A percentile compares a stretch with the other conserved stretches of the same genome.
Evolutionary conservation across 164 flowering plant species (phyloP).

Genomic region (Dillenia suffruticosa): DNA sequence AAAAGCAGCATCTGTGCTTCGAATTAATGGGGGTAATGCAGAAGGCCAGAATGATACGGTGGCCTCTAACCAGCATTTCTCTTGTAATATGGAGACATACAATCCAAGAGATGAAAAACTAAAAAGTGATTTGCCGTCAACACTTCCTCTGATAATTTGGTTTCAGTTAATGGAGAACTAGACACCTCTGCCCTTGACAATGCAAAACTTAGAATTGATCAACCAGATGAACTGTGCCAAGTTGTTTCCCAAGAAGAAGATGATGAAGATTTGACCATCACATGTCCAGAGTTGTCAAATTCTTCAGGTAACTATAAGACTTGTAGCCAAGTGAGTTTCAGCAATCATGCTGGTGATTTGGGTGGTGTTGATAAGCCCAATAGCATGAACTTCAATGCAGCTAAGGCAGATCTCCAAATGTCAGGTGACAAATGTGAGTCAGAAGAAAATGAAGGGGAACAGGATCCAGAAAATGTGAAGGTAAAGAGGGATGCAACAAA

Average conservation of each 20-base stretch:
- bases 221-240: conserved; percentile 3
- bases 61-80: conserved; percentile 6
- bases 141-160: conserved; percentile 11
- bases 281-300: conserved; percentile 13
- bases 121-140: conserved; percentile 15
- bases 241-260: conserved; percentile 11
- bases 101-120: conserved; percentile 21
- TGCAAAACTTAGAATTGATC: conserved; percentile 13
- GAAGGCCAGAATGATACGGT: conserved; percentile 9
- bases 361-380: conserved; percentile 19
- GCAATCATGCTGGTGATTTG: conserved; percentile 19
- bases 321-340: conserved; percentile 15
- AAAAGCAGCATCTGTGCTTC: conserved; percentile 8
- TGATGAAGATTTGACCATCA: conserved; percentile 10
- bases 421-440: conserved; percentile 20
- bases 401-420: conserved; percentile 4
- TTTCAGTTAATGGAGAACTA: conserved; percentile 9
- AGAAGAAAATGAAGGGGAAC: conserved; percentile 34
- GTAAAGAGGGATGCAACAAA: conserved; percentile 85
- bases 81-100: conserved; percentile 7
- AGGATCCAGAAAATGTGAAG: conserved; percentile 33
- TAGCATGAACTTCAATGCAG: conserved; percentile 10
- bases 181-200: conserved; percentile 16
- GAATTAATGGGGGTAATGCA: conserved; percentile 22
- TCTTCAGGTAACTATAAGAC: conserved; percentile 12